These are phyloP conservation scores for Acacia concinna DNA, from an alignment of 331 rosid genomes.

Conservation along the genomic window DNA sequence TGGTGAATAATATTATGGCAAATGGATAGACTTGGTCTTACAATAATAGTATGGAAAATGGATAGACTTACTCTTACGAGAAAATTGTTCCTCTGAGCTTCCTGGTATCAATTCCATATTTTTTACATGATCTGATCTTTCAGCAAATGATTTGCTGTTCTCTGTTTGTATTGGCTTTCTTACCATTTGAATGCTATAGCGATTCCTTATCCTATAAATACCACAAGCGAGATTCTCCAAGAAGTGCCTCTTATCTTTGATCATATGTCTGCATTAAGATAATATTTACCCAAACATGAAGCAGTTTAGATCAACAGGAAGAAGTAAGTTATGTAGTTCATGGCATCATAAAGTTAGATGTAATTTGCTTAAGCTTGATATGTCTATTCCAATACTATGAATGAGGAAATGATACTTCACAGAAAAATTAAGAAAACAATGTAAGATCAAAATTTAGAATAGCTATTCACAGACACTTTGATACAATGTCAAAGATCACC, in stretches of 20 bases:
- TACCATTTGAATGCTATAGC: constrained; percentile 41
- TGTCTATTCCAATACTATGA: not conserved
- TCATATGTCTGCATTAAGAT: constrained; percentile 54
- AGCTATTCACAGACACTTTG: not conserved
- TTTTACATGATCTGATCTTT: constrained; percentile 32
- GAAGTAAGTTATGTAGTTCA: not conserved
- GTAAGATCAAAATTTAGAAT: not conserved
- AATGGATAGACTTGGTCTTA: constrained; percentile 24
- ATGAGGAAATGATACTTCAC: not conserved
- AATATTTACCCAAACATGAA: constrained; percentile 16
- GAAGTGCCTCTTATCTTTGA: constrained; percentile 51
- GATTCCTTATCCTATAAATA: constrained; percentile 55
- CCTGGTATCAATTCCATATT: constrained; percentile 52
- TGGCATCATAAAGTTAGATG: not conserved
- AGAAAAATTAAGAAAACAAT: not conserved
- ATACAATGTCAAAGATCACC: not conserved
- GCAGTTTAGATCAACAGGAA: not conserved
- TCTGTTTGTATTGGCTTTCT: constrained; percentile 44
- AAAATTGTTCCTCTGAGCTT: constrained; percentile 26
- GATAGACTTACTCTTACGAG: constrained; percentile 30
- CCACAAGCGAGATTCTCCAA: constrained; percentile 51
- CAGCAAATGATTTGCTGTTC: not conserved
- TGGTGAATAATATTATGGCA: not conserved
- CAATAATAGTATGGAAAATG: not conserved
- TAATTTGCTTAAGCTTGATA: not conserved